Evolutionary conservation across 345 rosid species (phyloP).

Genomic region (Aquilaria sinensis): DNA sequence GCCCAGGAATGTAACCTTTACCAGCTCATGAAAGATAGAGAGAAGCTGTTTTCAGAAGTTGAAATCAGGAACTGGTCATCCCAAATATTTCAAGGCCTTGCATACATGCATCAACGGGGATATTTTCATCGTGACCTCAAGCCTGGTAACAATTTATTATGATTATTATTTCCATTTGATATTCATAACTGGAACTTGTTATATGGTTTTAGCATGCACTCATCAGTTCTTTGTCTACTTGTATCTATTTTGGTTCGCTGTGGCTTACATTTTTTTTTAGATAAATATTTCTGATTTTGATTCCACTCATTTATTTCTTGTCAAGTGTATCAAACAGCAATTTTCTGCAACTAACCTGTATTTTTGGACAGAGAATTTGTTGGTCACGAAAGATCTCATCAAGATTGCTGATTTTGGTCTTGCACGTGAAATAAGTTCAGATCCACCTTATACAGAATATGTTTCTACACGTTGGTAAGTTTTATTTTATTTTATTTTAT

Average conservation of each 20-base stretch:
- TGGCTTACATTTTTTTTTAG: background rate
- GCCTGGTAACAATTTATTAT: constrained; percentile 56
- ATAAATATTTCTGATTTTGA: background rate
- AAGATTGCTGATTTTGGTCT: constrained; percentile 99
- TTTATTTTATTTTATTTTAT: background rate
- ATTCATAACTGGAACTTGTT: too few relatives aligned
- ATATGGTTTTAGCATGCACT: too few relatives aligned
- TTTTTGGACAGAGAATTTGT: constrained; percentile 56
- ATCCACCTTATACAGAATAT: constrained; percentile 87
- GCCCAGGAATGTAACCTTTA: constrained; percentile 83
- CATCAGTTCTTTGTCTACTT: too few relatives aligned
- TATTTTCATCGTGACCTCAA: constrained; percentile 98
- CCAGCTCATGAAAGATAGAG: constrained; percentile 85
- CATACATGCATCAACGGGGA: constrained; percentile 90
- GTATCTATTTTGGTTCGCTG: too few relatives aligned
- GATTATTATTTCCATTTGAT: too few relatives aligned
- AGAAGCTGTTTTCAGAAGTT: constrained; percentile 64
- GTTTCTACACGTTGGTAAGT: constrained; percentile 95
- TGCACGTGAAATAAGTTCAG: constrained; percentile 79
- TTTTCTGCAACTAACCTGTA: background rate
- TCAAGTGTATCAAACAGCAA: background rate
- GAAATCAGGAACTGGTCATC: constrained; percentile 90
- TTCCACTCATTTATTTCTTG: too few relatives aligned
- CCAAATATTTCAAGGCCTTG: constrained; percentile 96
- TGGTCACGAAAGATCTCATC: constrained; percentile 65